Conservation (phyloP, 2,329 filamentous ascomycete genomes). For the Emmonsiellopsis sp. region DNA sequence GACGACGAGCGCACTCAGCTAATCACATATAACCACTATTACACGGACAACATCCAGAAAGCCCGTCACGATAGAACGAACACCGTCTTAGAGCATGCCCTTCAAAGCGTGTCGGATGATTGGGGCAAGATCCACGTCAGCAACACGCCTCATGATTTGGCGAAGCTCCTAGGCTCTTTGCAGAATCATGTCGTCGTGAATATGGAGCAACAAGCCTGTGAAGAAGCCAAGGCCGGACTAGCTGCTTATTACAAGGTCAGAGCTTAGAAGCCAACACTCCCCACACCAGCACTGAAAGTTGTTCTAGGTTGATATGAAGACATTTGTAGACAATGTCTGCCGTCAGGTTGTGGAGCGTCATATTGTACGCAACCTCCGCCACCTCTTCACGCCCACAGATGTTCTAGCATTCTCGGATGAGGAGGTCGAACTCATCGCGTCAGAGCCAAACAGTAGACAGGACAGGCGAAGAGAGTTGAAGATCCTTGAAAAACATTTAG, state of each 20-base stretch:
- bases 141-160: background rate
- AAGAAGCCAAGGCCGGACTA: conserved; percentile 15
- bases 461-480: background rate
- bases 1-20: conserved; percentile 16
- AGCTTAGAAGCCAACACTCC: background rate
- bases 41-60: conserved; percentile 25
- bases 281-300: background rate
- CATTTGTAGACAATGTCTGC: conserved; percentile 21
- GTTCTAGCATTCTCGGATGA: background rate
- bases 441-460: background rate
- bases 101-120: conserved; percentile 6
- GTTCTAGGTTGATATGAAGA: conserved; percentile 18
- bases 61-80: conserved; percentile 7
- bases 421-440: background rate
- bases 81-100: too few species aligned
- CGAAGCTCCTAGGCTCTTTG: conserved; percentile 6
- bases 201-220: conserved; percentile 16
- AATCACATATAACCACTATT: conserved; percentile 27
- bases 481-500: background rate
- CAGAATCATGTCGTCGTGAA: conserved; percentile 12
- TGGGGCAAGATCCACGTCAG: conserved; percentile 7
- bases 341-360: conserved; percentile 19
- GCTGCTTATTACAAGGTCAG: conserved; percentile 20
- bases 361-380: conserved; percentile 6
- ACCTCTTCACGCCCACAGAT: background rate